Conservation (phyloP, 495 filamentous ascomycete species). For the Saxophila tyrrhenica region DNA sequence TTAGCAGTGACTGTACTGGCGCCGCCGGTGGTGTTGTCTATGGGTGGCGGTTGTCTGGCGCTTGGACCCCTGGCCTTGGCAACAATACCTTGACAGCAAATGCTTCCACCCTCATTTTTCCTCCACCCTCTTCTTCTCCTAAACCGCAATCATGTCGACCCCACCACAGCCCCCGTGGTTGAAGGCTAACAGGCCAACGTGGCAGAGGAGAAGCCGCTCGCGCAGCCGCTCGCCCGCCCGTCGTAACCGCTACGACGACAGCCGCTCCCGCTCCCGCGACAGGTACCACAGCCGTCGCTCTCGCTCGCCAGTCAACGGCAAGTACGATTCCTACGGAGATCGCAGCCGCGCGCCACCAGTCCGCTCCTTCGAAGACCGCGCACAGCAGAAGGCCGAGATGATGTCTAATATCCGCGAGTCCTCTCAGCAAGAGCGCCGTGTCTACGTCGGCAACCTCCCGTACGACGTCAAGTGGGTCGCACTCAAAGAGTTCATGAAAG, state of each 20-base stretch:
- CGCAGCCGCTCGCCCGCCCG: background rate
- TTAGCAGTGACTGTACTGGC: background rate
- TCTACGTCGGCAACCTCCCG: slow-evolving; percentile 97
- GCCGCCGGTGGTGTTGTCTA: background rate
- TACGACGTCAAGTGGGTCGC: slow-evolving; percentile 99
- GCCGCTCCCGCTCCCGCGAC: slow-evolving; percentile 67
- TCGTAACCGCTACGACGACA: background rate
- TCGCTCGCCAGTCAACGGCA: slow-evolving; percentile 75
- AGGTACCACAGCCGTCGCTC: slow-evolving; percentile 65
- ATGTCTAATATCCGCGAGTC: slow-evolving; percentile 86
- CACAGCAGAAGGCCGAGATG: slow-evolving; percentile 82
- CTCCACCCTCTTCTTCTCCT: background rate
- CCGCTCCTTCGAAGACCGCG: slow-evolving; percentile 72
- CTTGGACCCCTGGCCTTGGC: background rate
- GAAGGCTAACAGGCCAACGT: background rate
- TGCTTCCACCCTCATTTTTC: background rate
- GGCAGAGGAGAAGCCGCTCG: background rate
- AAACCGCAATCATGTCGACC: background rate
- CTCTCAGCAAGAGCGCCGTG: slow-evolving; percentile 95
- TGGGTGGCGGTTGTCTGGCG: background rate
- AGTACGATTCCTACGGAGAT: slow-evolving; percentile 50
- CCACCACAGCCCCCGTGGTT: background rate
- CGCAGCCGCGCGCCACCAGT: slow-evolving; percentile 50
- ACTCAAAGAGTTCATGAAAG: slow-evolving; percentile 98
- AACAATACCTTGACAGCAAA: too few relatives aligned